Conservation (phyloP, 805 yeast species). For the Cephaloascus fragrans region DNA sequence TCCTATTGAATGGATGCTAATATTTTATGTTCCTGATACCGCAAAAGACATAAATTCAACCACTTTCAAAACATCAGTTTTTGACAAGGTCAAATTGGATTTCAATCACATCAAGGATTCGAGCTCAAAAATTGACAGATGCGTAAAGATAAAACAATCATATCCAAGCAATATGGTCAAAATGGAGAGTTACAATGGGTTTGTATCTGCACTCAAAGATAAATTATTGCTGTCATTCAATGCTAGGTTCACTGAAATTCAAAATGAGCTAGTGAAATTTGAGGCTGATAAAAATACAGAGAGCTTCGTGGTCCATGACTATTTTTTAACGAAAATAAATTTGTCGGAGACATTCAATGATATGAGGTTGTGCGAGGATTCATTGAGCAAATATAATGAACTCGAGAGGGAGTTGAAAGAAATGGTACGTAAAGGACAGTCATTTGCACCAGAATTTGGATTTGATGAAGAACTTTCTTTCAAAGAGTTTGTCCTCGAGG, state of each 20-base stretch:
- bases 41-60: conserved; percentile 22
- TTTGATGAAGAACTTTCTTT: conserved; percentile 5
- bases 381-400: conserved; percentile 41
- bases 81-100: conserved; percentile 46
- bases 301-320: conserved; percentile 2
- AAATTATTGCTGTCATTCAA: conserved; percentile 46
- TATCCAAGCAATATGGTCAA: conserved; percentile 25
- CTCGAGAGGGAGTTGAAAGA: conserved; percentile 20
- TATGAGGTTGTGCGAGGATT: conserved; percentile 51
- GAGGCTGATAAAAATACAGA: neutral
- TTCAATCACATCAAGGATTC: conserved; percentile 18
- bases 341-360: conserved; percentile 43
- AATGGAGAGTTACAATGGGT: conserved; percentile 40
- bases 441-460: neutral
- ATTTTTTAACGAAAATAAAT: conserved; percentile 36
- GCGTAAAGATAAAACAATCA: conserved; percentile 27
- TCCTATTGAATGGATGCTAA: conserved; percentile 53
- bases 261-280: neutral
- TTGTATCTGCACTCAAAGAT: conserved; percentile 34
- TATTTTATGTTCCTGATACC: conserved; percentile 37
- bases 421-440: neutral
- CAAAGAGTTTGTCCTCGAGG: conserved; percentile 5
- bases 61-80: conserved; percentile 34
- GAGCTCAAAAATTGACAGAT: conserved; percentile 16
- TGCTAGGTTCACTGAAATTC: neutral